Evolutionary conservation across 305 asterid species (phyloP), one percentile per base, ranked within the genome.

Genomic region (Ajuga reptans): DNA sequence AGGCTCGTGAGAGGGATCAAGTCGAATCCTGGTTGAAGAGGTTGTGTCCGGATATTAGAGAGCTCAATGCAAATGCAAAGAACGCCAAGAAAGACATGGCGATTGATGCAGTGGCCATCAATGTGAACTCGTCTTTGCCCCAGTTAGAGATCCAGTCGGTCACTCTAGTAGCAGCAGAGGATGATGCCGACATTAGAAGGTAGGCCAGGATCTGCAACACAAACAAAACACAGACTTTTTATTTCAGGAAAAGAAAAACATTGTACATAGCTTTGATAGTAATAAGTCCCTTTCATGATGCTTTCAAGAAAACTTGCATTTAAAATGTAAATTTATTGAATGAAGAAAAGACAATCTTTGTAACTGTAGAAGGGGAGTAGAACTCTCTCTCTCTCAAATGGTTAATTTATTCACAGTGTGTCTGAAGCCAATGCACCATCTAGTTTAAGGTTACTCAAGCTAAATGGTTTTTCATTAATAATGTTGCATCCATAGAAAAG

Each of bases 81-180:
- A 88, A 88, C 6, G 91, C 86, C 49, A 86, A 72, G 58, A 88
- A 88, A 0, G 96, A 83, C 82, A 88, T 51, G 1, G 86, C 73
- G 6, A 88, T 83, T 0, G 96, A 86, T 36, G 85, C 91, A 59
- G 75, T 84, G 49, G 96, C 96, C 91, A 84, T 86, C 68, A 76
- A 29, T 4, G 93, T 82, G 69, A 88, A 88, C 46, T 82, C 78
- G 36, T 86, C 96, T 62, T 74, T 82, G 56, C 96, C 96, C 96
- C 93, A 88, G 68, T 88, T 88, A 0, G 78, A 59, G 9, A 68
- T 77, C 96, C 93, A 88, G 51, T 86, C 96, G 0, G 79, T 76
- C 43, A 83, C 87, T 82, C 93, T 77, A 0, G 96, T 86, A 11
- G 96, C 87, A 21, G 93, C 92, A 7, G 93, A 80, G 4, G 96